Evolutionary conservation across 805 yeast genomes (phyloP).

Genomic region (Starmerella lactis-condensi): DNA sequence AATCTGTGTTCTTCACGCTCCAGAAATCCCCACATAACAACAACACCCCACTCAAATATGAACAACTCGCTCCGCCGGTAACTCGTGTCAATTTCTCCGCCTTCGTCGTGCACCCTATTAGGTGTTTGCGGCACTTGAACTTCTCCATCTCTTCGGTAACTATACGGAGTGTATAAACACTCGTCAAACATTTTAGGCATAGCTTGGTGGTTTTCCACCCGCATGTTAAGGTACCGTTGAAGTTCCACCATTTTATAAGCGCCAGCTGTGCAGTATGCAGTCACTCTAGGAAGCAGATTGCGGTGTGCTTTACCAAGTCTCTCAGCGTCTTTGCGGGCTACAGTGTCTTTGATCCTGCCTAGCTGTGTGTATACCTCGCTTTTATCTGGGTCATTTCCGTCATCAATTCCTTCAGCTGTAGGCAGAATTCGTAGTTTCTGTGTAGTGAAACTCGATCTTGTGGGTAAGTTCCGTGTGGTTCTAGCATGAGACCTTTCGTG

Average conservation of each 20-base stretch:
- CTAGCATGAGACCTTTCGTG: no score
- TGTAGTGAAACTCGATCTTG: conserved; percentile 69
- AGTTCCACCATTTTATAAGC: conserved; percentile 78
- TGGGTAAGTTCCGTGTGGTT: no score
- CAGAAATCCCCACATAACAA: conserved; percentile 90
- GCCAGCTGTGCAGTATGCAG: conserved; percentile 92
- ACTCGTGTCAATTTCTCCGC: conserved; percentile 82
- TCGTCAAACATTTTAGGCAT: conserved; percentile 87
- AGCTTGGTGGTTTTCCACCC: conserved; percentile 33
- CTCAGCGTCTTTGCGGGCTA: conserved; percentile 88
- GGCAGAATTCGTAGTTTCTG: conserved; percentile 83
- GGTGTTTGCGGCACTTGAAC: conserved; percentile 26
- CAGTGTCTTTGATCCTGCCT: conserved; percentile 60
- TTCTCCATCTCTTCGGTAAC: conserved; percentile 22
- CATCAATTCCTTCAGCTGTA: conserved; percentile 46
- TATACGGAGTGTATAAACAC: conserved; percentile 82
- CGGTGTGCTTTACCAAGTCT: conserved; percentile 73
- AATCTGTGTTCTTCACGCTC: conserved; percentile 68
- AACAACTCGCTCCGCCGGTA: conserved; percentile 80
- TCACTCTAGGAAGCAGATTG: conserved; percentile 73
- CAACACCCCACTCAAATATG: conserved; percentile 91
- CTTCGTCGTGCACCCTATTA: conserved; percentile 57
- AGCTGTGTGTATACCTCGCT: conserved; percentile 67
- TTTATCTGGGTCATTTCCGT: conserved; percentile 22
- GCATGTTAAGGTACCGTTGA: conserved; percentile 65